Base-by-base conservation (phyloP, 2,329 filamentous ascomycete genomes). In the Emergomyces orientalis region DNA sequence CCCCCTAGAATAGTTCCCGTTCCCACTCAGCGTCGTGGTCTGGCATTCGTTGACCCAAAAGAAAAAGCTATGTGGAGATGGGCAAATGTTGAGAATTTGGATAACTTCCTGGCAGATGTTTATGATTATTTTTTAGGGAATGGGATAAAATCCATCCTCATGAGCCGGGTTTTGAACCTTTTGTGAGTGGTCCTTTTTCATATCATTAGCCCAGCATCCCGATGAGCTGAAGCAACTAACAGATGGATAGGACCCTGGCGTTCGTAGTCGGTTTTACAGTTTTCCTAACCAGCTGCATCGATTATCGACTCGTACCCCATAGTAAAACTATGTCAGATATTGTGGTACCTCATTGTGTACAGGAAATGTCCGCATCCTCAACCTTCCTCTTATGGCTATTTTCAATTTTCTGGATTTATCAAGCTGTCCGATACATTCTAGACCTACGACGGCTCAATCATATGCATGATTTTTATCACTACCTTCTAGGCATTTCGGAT, bases 61-160 rank as follows among this genome's bases (percentile, higher is more conserved):
- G 88, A 93, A 71, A 88, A 87, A 74, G 91, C 92, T 3, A 85
- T 96, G 79, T 97, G 91, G 88, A 84, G 90, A 75, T 97, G 92
- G 89, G 90, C 90, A 62, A 96, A 96, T 71, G 90, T 94, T 63
- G 86, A 89, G 45, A 94, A 96, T 71, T 80, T 97, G 61, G 92
- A 97, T 75, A 88, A 86, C 69, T 97, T 96, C 73, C 86, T 96
- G 71, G 84, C 85, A 62, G 88, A 88, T 65, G 90, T 96, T 3
- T 97, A 97, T 73, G 82, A 88, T 67, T 97, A 96, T 75, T 96
- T 89, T 71, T 80, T 88, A 60, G 88, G 88, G 1, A 88, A 90
- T 66, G 92, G 92, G 0, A 85, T 96, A 45, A 91, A 87, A 83
- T 95, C 90, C 63, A 96, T 96, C 61, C 71, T 94, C 13, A 81